Percentiles rank a stretch among this genome's conserved stretches.
These are phyloP conservation scores for Ceratobasidium sp. DNA, from an alignment of 1,284 basidiomycete genomes.

Conservation along the genomic window DNA sequence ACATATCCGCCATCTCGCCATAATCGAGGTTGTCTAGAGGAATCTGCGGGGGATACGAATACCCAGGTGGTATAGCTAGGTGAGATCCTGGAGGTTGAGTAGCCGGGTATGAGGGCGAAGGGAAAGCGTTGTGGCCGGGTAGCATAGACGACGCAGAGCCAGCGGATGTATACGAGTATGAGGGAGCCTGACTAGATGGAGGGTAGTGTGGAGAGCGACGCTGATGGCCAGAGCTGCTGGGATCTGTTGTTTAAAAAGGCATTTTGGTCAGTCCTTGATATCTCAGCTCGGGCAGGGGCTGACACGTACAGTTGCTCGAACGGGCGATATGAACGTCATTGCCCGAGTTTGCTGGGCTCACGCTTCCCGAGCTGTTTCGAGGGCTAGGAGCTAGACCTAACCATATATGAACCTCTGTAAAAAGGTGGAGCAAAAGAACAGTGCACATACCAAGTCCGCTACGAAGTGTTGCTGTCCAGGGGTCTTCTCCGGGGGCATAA, in stretches of 20 bases:
- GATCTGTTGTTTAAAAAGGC: neutral
- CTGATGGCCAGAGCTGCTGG: constrained; percentile 11
- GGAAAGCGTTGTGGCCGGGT: neutral
- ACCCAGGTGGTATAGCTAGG: neutral
- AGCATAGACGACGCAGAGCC: neutral
- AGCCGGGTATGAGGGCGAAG: constrained; percentile 9
- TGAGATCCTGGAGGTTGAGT: neutral
- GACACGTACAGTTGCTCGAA: constrained; percentile 17
- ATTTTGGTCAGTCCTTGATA: neutral
- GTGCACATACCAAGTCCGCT: constrained; percentile 24
- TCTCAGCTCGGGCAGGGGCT: constrained; percentile 25
- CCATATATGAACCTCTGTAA: constrained; percentile 3
- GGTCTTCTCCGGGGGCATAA: constrained; percentile 41
- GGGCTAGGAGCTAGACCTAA: constrained; percentile 11
- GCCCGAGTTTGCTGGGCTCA: constrained; percentile 18
- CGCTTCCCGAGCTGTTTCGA: constrained; percentile 28
- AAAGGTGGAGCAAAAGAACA: neutral
- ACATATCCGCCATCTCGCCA: constrained; percentile 38
- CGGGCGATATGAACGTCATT: neutral
- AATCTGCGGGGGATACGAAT: neutral
- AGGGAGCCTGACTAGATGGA: neutral
- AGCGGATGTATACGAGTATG: neutral
- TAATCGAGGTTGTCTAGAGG: constrained; percentile 21
- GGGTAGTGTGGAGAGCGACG: constrained; percentile 29
- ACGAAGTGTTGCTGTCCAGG: constrained; percentile 40